Conservation (phyloP, 1,284 basidiomycete species). For the Pseudozyma flocculosa region DNA sequence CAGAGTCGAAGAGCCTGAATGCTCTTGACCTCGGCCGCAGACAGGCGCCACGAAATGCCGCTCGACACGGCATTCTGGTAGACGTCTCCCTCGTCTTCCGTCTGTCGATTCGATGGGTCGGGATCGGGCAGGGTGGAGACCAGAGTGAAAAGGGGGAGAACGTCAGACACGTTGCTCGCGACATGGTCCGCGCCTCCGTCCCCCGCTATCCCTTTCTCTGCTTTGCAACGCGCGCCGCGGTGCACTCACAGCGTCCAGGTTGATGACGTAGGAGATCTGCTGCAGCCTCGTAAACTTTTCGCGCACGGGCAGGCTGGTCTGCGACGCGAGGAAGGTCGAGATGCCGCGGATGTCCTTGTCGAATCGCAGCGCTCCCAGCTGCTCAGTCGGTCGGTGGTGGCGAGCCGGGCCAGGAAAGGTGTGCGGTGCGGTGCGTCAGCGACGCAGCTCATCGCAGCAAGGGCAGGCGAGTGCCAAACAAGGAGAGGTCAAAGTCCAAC, state of each 20-base stretch:
- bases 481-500: background rate
- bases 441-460: too few relatives aligned
- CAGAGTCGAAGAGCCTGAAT: conserved; percentile 22
- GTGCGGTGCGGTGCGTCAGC: too few relatives aligned
- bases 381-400: too few relatives aligned
- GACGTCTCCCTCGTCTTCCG: conserved; percentile 71
- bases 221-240: background rate
- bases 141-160: background rate
- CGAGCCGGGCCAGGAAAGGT: too few relatives aligned
- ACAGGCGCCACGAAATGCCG: conserved; percentile 48
- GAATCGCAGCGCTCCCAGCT: conserved; percentile 95
- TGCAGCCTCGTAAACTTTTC: conserved; percentile 89
- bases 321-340: conserved; percentile 76
- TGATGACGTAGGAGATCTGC: conserved; percentile 88
- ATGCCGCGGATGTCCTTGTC: conserved; percentile 88
- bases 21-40: conserved; percentile 39
- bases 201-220: too few relatives aligned
- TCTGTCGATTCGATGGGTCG: conserved; percentile 1
- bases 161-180: background rate
- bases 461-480: too few relatives aligned
- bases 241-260: conserved; percentile 70
- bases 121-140: too few relatives aligned
- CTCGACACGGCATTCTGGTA: conserved; percentile 39
- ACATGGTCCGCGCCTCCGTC: too few relatives aligned
- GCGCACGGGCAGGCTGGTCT: conserved; percentile 76